These are phyloP conservation scores for Aspergillus aculeatus DNA, from an alignment of 2,329 filamentous ascomycete species.

Conservation along the genomic window DNA sequence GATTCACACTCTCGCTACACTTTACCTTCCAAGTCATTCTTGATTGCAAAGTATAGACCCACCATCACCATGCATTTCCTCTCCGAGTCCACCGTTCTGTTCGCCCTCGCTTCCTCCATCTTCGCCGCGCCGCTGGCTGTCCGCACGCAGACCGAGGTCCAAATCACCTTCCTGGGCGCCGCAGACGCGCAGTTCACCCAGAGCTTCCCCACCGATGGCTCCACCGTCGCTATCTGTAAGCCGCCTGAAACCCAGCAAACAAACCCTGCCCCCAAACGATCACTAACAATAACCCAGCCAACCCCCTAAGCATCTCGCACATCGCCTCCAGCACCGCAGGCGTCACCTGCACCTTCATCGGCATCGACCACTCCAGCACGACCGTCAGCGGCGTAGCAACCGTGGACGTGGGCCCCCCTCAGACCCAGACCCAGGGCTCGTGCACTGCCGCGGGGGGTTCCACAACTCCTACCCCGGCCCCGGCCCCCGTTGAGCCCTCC, in stretches of 20 bases:
- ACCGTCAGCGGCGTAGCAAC: constrained; percentile 13
- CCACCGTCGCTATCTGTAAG: constrained; percentile 16
- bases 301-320: constrained; percentile 24
- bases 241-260: background rate
- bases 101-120: background rate
- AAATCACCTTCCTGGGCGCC: constrained; percentile 23
- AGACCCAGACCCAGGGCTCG: constrained; percentile 22
- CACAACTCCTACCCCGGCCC: background rate
- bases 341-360: constrained; percentile 21
- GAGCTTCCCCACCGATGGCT: constrained; percentile 18
- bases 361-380: constrained; percentile 21
- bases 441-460: constrained; percentile 8
- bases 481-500: background rate
- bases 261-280: too few species aligned
- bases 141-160: background rate
- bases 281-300: constrained; percentile 11
- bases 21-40: background rate
- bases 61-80: background rate
- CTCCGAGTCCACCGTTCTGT: background rate
- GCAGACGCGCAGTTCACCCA: constrained; percentile 20
- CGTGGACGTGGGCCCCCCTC: constrained; percentile 26
- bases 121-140: background rate
- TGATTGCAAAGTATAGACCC: background rate
- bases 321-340: constrained; percentile 11
- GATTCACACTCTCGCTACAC: background rate